Base-by-base conservation (phyloP, 2,329 filamentous ascomycete species). In the Aspergillus fischeri region DNA sequence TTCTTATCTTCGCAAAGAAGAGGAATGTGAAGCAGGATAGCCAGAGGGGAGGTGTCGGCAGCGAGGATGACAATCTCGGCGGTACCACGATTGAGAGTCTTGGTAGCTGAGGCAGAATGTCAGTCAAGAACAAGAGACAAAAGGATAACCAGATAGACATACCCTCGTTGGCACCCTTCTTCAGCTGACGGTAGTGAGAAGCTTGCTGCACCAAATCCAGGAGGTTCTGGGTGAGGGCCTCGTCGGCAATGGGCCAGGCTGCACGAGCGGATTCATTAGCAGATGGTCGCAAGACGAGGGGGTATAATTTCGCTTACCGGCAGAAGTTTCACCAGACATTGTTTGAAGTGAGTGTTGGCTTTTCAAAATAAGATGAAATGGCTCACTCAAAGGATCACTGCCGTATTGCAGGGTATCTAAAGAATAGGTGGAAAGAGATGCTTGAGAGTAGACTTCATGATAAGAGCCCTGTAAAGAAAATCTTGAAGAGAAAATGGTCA, bases 31-130 rank as follows among this genome's bases (percentile, higher is more conserved):
- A 96, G 84, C 51, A 96, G 82, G 65, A 97, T 97, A 53, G 91
- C 89, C 52, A 97, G 83, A 45, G 92, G 92, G 57, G 85, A 84
- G 67, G 91, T 94, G 74, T 97, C 93, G 63, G 91, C 92, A 50
- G 92, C 91, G 54, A 97, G 86, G 67, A 97, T 84, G 71, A 96
- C 87, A 63, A 97, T 81, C 79, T 97, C 93, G 66, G 86, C 86
- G 61, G 93, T 92, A 78, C 93, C 92, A 67, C 93, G 88, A 81
- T 94, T 95, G 52, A 96, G 83, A 1, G 91, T 89, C 83, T 96
- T 96, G 72, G 91, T 96, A 41, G 86, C 81, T 76, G 62, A 28
- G 35, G 35, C 9, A 53, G 47, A 3, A 27, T 29, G 49, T 63
- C 53, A 60, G 58, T 44, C 25, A 29, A 44, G 17, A 21, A 49